A percentile compares a stretch with the other conserved stretches of the same genome.
These are phyloP conservation scores for Metschnikowia continentalis DNA, from an alignment of 805 yeast genomes.

Conservation along the genomic window DNA sequence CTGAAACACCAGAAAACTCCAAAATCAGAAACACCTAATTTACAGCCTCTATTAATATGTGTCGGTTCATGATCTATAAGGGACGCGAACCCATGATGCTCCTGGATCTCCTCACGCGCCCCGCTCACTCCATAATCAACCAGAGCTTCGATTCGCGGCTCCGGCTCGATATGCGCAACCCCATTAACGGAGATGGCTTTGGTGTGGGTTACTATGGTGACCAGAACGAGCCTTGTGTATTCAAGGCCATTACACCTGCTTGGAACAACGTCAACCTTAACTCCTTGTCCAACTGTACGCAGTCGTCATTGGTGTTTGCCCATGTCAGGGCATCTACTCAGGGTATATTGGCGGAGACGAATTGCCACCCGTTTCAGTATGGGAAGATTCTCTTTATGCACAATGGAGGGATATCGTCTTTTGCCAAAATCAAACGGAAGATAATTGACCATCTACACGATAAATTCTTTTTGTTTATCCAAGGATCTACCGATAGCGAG, in stretches of 20 bases:
- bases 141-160: slow-evolving; percentile 91
- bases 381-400: slow-evolving; percentile 94
- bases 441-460: slow-evolving; percentile 73
- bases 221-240: slow-evolving; percentile 77
- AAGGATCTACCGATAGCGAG: slow-evolving; percentile 95
- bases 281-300: slow-evolving; percentile 81
- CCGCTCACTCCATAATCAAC: slow-evolving; percentile 95
- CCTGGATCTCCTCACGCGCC: slow-evolving; percentile 83
- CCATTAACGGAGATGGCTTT: slow-evolving; percentile 97
- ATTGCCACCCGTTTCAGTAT: slow-evolving; percentile 93
- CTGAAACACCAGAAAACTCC: no score
- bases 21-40: no score
- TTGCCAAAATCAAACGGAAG: slow-evolving; percentile 65
- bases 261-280: slow-evolving; percentile 95
- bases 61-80: slow-evolving; percentile 87
- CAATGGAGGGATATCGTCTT: slow-evolving; percentile 84
- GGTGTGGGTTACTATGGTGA: slow-evolving; percentile 86
- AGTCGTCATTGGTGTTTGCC: slow-evolving; percentile 80
- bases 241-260: slow-evolving; percentile 94
- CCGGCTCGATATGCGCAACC: slow-evolving; percentile 81
- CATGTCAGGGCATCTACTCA: slow-evolving; percentile 96
- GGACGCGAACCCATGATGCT: slow-evolving; percentile 85
- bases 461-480: slow-evolving; percentile 72
- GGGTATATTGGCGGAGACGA: slow-evolving; percentile 90
- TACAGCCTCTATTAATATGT: slow-evolving; percentile 46